Percentiles rank a stretch among this genome's conserved stretches.
phyloP scores from a whole-genome alignment of 83 land plant genomes.

The Thuja plicata region DNA sequence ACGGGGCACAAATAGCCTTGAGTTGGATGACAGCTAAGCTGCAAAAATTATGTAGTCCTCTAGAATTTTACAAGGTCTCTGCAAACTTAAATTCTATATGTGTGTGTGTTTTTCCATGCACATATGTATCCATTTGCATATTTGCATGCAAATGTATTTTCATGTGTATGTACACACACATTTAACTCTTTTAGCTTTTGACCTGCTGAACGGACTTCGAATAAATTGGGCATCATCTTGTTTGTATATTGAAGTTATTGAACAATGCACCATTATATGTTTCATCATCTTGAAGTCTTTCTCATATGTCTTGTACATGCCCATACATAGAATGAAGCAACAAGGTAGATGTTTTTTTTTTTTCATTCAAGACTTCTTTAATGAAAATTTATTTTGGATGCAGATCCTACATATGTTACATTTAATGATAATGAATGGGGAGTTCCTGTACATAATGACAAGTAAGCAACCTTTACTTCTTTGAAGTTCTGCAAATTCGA shows the following conservation, averaged over 20 bases:
- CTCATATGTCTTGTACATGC: neutral
- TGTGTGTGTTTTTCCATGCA: too few relatives aligned
- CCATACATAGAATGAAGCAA: neutral
- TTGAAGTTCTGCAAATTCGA: neutral
- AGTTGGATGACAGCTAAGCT: neutral
- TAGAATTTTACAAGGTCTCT: too few relatives aligned
- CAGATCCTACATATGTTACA: slow-evolving; percentile 21
- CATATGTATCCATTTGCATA: too few relatives aligned
- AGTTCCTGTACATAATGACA: slow-evolving; percentile 28
- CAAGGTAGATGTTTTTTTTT: neutral
- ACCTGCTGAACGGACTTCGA: neutral
- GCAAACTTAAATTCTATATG: too few relatives aligned
- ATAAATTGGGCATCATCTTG: neutral
- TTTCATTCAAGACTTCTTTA: neutral
- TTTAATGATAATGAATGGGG: slow-evolving; percentile 32
- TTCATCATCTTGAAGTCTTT: neutral
- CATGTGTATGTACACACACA: too few relatives aligned
- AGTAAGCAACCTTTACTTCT: slow-evolving; percentile 15
- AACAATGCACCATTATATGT: neutral
- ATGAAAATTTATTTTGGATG: neutral
- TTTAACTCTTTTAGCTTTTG: too few relatives aligned
- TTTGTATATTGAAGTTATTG: neutral
- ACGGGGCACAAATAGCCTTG: neutral
- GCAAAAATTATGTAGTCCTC: too few relatives aligned
- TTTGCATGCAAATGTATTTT: too few relatives aligned